phyloP scores from a whole-genome alignment of 495 filamentous ascomycete species.

The Penicillium verhagenii region DNA sequence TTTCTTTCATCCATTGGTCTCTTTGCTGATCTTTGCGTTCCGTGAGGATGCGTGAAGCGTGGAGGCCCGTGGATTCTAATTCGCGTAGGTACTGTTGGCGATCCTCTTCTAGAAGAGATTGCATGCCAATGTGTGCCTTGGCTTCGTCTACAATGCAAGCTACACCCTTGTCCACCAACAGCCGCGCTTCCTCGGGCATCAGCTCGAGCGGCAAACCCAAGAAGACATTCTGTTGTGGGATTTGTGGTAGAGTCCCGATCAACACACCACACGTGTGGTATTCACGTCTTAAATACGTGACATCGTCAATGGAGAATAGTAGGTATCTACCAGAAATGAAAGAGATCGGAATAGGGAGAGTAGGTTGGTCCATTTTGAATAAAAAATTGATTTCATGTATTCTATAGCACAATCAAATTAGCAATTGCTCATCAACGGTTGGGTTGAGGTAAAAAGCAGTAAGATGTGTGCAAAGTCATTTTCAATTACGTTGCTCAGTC shows the following conservation, averaged over 20 bases:
- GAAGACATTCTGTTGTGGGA: constrained; percentile 93
- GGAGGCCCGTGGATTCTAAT: constrained; percentile 46
- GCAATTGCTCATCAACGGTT: constrained; percentile 11
- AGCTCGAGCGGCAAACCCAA: constrained; percentile 84
- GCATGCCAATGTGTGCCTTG: constrained; percentile 61
- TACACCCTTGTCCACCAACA: constrained; percentile 77
- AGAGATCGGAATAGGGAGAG: constrained; percentile 75
- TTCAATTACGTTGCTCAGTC: constrained; percentile 52
- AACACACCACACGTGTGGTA: constrained; percentile 88
- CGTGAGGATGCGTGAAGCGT: constrained; percentile 39
- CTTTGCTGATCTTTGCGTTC: constrained; percentile 42
- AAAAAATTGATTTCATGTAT: constrained; percentile 11
- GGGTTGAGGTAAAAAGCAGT: not conserved
- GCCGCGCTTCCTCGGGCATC: constrained; percentile 82
- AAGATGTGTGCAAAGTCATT: constrained; percentile 32
- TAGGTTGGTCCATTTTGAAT: constrained; percentile 39
- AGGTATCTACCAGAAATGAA: constrained; percentile 78
- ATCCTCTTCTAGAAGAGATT: constrained; percentile 54
- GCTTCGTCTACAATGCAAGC: constrained; percentile 79
- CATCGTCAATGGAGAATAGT: constrained; percentile 80
- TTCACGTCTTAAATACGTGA: constrained; percentile 74
- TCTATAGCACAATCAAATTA: constrained; percentile 15
- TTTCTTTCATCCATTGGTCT: constrained; percentile 41
- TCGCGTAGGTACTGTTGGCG: constrained; percentile 47
- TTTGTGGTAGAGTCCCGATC: constrained; percentile 83